phyloP scores from a whole-genome alignment of 2,329 filamentous ascomycete genomes.

The Sporothrix pallida region DNA sequence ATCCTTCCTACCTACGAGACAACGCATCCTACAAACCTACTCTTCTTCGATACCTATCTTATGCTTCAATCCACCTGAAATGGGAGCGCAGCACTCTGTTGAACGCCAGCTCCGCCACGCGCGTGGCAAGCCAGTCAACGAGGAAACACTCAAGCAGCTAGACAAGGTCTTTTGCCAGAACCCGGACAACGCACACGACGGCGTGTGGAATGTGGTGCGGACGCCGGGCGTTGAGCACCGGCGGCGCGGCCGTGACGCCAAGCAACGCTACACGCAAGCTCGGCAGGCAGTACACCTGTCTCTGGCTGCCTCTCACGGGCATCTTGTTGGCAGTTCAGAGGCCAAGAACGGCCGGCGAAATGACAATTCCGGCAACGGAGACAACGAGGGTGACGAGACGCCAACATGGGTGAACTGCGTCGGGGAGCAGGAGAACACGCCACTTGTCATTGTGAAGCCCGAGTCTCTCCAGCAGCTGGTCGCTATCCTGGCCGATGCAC shows the following conservation, averaged over 20 bases:
- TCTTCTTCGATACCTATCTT: neutral
- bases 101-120: conserved; percentile 35
- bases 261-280: conserved; percentile 33
- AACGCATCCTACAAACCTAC: neutral
- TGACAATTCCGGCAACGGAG: neutral
- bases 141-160: conserved; percentile 31
- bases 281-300: conserved; percentile 32
- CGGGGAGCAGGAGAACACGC: conserved; percentile 38
- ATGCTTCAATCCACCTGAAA: neutral
- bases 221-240: conserved; percentile 28
- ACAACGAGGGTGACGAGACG: neutral
- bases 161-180: conserved; percentile 35
- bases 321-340: conserved; percentile 15
- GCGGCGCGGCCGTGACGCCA: conserved; percentile 33
- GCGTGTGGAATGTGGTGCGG: conserved; percentile 36
- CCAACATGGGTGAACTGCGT: conserved; percentile 40
- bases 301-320: conserved; percentile 29
- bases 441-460: conserved; percentile 37
- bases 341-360: conserved; percentile 18
- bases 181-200: conserved; percentile 31
- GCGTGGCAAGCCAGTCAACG: conserved; percentile 31
- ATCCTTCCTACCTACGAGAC: neutral
- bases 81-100: conserved; percentile 35
- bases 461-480: conserved; percentile 40
- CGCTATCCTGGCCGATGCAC: conserved; percentile 38